Percentiles rank a stretch among this genome's conserved stretches.
Evolutionary conservation across 2,329 filamentous ascomycete genomes (phyloP).

Genomic region (Xylariaceae sp.): DNA sequence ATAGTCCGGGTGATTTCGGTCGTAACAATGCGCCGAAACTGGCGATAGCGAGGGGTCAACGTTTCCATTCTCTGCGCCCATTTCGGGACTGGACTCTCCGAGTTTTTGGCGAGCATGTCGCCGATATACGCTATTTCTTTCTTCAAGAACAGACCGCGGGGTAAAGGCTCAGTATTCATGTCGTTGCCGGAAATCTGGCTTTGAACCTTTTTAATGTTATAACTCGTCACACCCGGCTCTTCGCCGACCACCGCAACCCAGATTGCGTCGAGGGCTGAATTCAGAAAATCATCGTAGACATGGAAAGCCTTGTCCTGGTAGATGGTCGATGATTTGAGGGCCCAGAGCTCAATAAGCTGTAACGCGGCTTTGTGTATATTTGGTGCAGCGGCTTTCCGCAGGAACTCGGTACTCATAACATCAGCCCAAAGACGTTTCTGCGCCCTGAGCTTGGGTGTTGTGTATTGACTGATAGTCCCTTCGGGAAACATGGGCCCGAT

Average conservation of each 20-base stretch:
- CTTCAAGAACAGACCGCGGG: constrained; percentile 16
- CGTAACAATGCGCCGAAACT: constrained; percentile 10
- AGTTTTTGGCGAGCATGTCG: constrained; percentile 15
- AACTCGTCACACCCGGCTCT: constrained; percentile 28
- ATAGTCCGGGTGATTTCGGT: constrained; percentile 10
- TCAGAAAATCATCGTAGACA: constrained; percentile 31
- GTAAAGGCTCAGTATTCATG: constrained; percentile 3
- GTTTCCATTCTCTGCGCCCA: constrained; percentile 12
- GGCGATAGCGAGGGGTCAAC: constrained; percentile 17
- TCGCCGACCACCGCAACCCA: constrained; percentile 36
- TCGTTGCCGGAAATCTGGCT: constrained; percentile 1
- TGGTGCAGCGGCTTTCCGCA: constrained; percentile 26
- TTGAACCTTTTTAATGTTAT: constrained; percentile 20
- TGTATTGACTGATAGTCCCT: constrained; percentile 24
- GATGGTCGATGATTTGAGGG: constrained; percentile 16
- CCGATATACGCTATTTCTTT: constrained; percentile 20
- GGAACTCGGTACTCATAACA: constrained; percentile 29
- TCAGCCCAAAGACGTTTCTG: constrained; percentile 29
- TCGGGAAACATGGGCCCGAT: constrained; percentile 26
- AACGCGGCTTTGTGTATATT: constrained; percentile 21
- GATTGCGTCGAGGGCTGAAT: constrained; percentile 35
- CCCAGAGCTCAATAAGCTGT: constrained; percentile 29
- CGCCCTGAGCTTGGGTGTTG: constrained; percentile 24
- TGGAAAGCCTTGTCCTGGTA: constrained; percentile 27
- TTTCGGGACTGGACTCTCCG: constrained; percentile 14